These are phyloP conservation scores for Ustilago trichophora DNA, from an alignment of 1,284 basidiomycete genomes.

Conservation along the genomic window DNA sequence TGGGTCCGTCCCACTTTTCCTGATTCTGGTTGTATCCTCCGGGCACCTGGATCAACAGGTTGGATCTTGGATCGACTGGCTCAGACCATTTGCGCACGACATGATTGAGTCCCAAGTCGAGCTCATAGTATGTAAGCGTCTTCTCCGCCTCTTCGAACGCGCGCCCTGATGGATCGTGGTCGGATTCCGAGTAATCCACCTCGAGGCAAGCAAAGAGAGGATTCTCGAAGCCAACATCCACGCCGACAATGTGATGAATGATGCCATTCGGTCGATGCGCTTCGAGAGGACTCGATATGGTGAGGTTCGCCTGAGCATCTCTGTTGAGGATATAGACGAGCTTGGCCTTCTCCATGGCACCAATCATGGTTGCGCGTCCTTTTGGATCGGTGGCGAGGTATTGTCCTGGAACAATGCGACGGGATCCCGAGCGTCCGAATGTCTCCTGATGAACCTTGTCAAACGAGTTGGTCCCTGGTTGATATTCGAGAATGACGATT, in stretches of 20 bases:
- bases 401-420: constrained; percentile 64
- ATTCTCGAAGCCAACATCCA: constrained; percentile 66
- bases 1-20: constrained; percentile 65
- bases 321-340: constrained; percentile 65
- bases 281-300: constrained; percentile 65
- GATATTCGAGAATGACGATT: constrained; percentile 63
- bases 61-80: constrained; percentile 57
- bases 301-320: constrained; percentile 63
- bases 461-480: constrained; percentile 53
- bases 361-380: constrained; percentile 63
- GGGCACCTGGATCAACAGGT: constrained; percentile 62
- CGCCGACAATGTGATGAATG: constrained; percentile 61
- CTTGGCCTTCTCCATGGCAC: constrained; percentile 64
- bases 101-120: constrained; percentile 66
- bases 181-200: constrained; percentile 64
- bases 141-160: constrained; percentile 57
- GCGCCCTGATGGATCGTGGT: constrained; percentile 60
- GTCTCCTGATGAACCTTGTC: constrained; percentile 63
- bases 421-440: constrained; percentile 62
- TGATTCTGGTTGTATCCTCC: constrained; percentile 64
- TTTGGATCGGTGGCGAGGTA: constrained; percentile 65
- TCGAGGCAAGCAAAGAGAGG: constrained; percentile 65
- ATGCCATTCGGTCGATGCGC: constrained; percentile 60
- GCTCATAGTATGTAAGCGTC: constrained; percentile 65
- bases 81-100: constrained; percentile 65